Evolutionary conservation across 495 filamentous ascomycete genomes (phyloP), one percentile per base, ranked within the genome.

Genomic region (Penicillium robsamsonii): DNA sequence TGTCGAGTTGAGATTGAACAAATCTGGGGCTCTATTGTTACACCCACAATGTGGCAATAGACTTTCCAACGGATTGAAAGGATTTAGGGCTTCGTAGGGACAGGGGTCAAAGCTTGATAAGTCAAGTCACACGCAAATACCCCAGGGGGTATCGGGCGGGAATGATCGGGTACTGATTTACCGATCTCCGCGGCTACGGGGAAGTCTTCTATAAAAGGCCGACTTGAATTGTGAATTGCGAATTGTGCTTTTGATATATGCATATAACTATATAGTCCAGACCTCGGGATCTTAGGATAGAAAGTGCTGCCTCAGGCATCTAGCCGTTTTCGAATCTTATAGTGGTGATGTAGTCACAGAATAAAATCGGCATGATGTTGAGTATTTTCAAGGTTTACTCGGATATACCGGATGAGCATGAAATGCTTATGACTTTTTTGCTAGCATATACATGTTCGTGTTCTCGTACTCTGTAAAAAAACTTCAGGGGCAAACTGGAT

Each of bases 111-210:
- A 45, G 42, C 53, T 46, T 46, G 33, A 53, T 27, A 56, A 40
- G 55, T 17, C 53, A 54, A 55, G 45, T 62, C 41, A 11, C 46
- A 57, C 40, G 43, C 47, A 41, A 42, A 18, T 50, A 15, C 24
- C 52, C 59, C 62, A 64, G 59, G 41, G 22, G 56, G 49, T 50
- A 12, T 40, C 52, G 58, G 57, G 59, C 62, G 65, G 65, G 41
- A 49, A 41, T 37, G 50, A 49, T 48, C 63, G 62, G 62, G 55
- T 58, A 59, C 31, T 15, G 12, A 45, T n/a, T 57, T 53, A 31
- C 62, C 61, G 60, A 50, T 55, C 35, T 57, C 62, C 64, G 61
- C 61, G 61, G 64, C 49, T 65, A 57, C 53, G 59, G 59, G 43
- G 54, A 61, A 41, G 33, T 7, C 7, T n/a, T 56, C 35, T 38